Evolutionary conservation across 1,139 yeast genomes (phyloP).

Genomic region (Geotrichum macrosporum): DNA sequence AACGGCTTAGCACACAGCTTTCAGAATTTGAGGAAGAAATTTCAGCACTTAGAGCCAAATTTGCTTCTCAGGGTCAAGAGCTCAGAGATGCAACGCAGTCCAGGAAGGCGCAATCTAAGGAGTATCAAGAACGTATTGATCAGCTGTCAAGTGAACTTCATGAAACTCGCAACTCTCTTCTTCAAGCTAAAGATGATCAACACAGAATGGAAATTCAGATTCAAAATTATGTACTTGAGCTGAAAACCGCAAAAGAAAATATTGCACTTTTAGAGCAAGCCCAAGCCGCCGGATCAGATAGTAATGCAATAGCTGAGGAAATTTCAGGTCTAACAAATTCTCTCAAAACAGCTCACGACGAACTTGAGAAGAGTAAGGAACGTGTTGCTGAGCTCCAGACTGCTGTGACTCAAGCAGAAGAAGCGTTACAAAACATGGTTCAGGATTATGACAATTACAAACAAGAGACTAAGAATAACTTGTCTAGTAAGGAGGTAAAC

Average conservation of each 20-base stretch:
- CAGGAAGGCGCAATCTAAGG: slow-evolving; percentile 36
- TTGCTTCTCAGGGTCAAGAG: slow-evolving; percentile 47
- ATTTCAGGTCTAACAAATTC: slow-evolving; percentile 39
- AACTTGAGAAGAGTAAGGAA: slow-evolving; percentile 46
- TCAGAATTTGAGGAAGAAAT: slow-evolving; percentile 51
- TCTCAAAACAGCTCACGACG: slow-evolving; percentile 43
- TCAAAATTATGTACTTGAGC: slow-evolving; percentile 38
- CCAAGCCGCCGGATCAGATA: slow-evolving; percentile 33
- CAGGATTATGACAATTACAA: slow-evolving; percentile 45
- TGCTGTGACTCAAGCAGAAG: slow-evolving; percentile 49
- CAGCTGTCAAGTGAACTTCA: slow-evolving; percentile 49
- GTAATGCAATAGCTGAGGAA: slow-evolving; percentile 31
- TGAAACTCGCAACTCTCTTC: slow-evolving; percentile 42
- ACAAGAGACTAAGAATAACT: slow-evolving; percentile 40
- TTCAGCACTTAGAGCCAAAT: slow-evolving; percentile 44
- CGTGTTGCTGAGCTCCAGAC: slow-evolving; percentile 51
- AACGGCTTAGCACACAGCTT: slow-evolving; percentile 49
- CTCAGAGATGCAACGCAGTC: slow-evolving; percentile 27
- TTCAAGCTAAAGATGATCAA: slow-evolving; percentile 42
- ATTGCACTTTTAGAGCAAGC: slow-evolving; percentile 37
- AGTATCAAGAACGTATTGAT: slow-evolving; percentile 66
- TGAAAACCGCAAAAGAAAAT: slow-evolving; percentile 41
- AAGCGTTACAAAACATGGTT: slow-evolving; percentile 44
- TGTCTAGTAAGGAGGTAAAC: slow-evolving; percentile 43
- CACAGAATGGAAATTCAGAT: slow-evolving; percentile 33